These are phyloP conservation scores for Microbotryomycetes sp. DNA, from an alignment of 1,284 basidiomycete species.

Conservation along the genomic window DNA sequence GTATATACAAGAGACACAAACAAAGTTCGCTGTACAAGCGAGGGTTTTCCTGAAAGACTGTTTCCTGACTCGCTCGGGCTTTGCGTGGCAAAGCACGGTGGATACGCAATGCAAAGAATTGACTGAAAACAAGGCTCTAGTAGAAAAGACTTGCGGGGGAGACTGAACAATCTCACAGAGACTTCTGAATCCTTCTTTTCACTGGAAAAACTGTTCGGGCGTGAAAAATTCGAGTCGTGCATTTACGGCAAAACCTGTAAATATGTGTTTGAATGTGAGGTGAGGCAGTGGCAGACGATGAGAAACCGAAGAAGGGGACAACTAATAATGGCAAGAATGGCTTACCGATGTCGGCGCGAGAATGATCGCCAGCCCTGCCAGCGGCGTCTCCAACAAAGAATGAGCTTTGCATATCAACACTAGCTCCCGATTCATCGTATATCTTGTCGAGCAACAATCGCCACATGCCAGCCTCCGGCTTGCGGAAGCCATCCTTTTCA, in stretches of 20 bases:
- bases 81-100: no score
- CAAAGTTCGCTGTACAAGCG: no score
- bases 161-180: no score
- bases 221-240: no score
- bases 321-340: not conserved
- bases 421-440: not conserved
- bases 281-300: no score
- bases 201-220: not conserved
- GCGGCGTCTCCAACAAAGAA: conserved; percentile 88
- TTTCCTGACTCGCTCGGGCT: no score
- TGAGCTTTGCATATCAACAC: conserved; percentile 57
- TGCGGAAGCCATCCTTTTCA: conserved; percentile 1
- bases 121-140: no score
- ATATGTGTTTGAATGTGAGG: not conserved
- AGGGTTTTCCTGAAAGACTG: no score
- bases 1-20: no score
- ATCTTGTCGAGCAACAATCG: not conserved
- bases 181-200: no score
- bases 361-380: conserved; percentile 65
- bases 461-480: conserved; percentile 54
- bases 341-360: conserved; percentile 57
- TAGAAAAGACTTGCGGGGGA: no score
- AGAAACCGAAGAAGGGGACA: not conserved
- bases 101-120: no score
- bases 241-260: not conserved